These are phyloP conservation scores for Fusarium nygamai DNA, from an alignment of 2,329 filamentous ascomycete genomes.

Conservation along the genomic window DNA sequence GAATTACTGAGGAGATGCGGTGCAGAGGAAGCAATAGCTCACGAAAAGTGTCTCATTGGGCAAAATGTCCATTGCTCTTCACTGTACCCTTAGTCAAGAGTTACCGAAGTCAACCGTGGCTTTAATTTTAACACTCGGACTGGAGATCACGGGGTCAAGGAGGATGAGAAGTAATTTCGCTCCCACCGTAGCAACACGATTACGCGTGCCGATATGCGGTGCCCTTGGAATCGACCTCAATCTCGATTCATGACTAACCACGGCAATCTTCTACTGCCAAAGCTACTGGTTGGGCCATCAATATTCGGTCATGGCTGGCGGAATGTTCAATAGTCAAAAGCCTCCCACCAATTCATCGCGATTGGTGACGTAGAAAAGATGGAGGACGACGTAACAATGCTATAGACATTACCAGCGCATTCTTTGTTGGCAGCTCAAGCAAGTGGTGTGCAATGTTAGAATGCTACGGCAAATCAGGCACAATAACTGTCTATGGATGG, in stretches of 20 bases:
- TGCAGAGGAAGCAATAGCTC: background rate
- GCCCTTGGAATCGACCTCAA: background rate
- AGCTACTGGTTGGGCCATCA: background rate
- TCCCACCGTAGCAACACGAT: background rate
- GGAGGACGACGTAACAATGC: background rate
- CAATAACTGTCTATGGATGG: background rate
- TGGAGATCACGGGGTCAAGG: background rate
- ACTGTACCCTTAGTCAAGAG: accelerated
- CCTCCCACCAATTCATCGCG: background rate
- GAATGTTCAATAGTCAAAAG: background rate
- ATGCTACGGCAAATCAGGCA: background rate
- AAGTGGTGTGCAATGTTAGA: slow-evolving; percentile 3
- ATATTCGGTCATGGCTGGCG: background rate
- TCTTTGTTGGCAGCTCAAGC: background rate
- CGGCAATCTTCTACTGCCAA: background rate
- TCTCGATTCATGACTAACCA: background rate
- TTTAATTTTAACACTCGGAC: background rate
- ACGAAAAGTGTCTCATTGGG: background rate
- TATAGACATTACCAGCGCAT: background rate
- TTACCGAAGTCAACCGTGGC: background rate
- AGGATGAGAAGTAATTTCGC: background rate
- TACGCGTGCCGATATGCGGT: background rate
- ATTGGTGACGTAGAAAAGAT: background rate
- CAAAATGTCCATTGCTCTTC: accelerated
- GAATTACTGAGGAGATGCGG: background rate